Evolutionary conservation across 2,329 filamentous ascomycete genomes (phyloP).

Genomic region (Penicillium sp.): DNA sequence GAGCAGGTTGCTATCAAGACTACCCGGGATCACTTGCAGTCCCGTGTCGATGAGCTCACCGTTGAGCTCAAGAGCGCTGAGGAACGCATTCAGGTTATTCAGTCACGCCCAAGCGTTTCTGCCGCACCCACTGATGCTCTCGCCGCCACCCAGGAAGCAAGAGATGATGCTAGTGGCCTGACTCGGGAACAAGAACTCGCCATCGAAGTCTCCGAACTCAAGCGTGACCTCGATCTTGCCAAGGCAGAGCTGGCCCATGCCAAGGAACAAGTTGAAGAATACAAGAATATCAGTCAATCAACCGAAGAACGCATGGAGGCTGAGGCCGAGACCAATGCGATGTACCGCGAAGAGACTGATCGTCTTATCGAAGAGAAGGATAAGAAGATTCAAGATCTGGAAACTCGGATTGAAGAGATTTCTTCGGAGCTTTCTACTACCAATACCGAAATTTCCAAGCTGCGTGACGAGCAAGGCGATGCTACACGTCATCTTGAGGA

Average conservation of each 20-base stretch:
- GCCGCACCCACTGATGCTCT: constrained; percentile 46
- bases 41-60: constrained; percentile 81
- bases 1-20: constrained; percentile 85
- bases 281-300: constrained; percentile 81
- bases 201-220: constrained; percentile 80
- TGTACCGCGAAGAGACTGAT: constrained; percentile 86
- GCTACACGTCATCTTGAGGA: constrained; percentile 70
- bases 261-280: constrained; percentile 79
- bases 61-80: constrained; percentile 87
- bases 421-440: constrained; percentile 76
- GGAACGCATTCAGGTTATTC: constrained; percentile 78
- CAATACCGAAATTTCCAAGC: constrained; percentile 75
- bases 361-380: constrained; percentile 73
- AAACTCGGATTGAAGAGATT: constrained; percentile 80
- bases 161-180: constrained; percentile 56
- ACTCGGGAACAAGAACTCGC: constrained; percentile 76
- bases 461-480: constrained; percentile 80
- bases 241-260: constrained; percentile 78
- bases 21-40: constrained; percentile 82
- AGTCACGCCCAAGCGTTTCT: constrained; percentile 71
- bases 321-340: constrained; percentile 75
- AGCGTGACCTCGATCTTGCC: constrained; percentile 79
- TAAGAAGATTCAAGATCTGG: constrained; percentile 72
- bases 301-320: constrained; percentile 85
- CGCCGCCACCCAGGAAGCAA: constrained; percentile 44